Evolutionary conservation across 306 rosid species (phyloP).

Genomic region (Nissolia schottii): DNA sequence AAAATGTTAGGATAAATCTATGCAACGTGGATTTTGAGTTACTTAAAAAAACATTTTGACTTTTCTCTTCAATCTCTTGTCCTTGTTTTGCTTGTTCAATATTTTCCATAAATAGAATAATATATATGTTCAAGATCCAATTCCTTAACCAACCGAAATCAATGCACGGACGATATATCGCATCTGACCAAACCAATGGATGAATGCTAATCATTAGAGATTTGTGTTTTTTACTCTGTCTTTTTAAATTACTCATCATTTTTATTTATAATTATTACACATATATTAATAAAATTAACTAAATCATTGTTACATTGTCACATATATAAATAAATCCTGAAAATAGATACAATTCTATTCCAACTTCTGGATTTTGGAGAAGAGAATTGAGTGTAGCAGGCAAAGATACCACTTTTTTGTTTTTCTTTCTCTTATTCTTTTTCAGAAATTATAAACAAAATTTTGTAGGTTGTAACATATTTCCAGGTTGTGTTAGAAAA

Average conservation of each 20-base stretch:
- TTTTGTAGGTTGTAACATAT: not conserved
- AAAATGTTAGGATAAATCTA: not conserved
- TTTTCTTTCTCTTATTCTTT: not conserved
- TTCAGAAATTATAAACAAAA: not conserved
- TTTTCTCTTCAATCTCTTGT: not conserved
- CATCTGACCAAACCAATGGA: constrained; percentile 9
- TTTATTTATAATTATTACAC: not conserved
- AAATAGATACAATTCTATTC: constrained; percentile 11
- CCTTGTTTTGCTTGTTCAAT: constrained; percentile 29
- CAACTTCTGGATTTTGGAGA: not conserved
- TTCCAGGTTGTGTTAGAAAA: constrained; percentile 3
- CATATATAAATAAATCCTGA: not conserved
- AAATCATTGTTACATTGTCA: not conserved
- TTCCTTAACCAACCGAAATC: constrained; percentile 8
- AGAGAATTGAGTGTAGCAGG: constrained; percentile 8
- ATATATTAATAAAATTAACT: not conserved
- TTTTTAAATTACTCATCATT: not conserved
- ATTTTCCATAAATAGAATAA: constrained; percentile 17
- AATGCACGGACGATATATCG: not conserved
- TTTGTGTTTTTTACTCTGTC: not conserved
- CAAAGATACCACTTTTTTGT: not conserved
- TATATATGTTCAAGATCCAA: constrained; percentile 24
- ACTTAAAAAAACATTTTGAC: not conserved
- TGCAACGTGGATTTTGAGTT: not conserved
- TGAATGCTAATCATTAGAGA: constrained; percentile 11